Evolutionary conservation across 2,329 filamentous ascomycete genomes (phyloP), one percentile per base, ranked within the genome.

Genomic region (Pseudophaeomoniella oleicola): DNA sequence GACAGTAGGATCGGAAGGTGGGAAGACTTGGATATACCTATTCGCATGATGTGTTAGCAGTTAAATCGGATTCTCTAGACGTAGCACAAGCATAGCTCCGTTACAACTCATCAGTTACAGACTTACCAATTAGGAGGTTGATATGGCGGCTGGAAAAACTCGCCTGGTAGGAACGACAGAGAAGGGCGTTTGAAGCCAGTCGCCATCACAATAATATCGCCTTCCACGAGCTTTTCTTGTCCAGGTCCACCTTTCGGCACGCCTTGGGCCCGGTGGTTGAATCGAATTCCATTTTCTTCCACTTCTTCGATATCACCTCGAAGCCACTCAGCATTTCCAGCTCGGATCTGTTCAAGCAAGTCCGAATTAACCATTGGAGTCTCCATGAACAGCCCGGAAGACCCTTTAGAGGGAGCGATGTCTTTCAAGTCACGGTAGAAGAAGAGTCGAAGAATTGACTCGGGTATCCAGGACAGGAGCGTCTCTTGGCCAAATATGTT

Each of bases 311-410:
- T 84, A 49, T 92, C 85, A 39, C 84, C 82, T 10, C 84, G 77
- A 1, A 90, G 61, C 85, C 85, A 92, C 42, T 78, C 71, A 0
- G 81, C 82, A 44, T 73, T 69, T 9, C 81, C 81, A 1, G 64
- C 59, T 13, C 84, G 78, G 19, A 92, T 71, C 47, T 81, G 78
- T 34, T 81, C 65, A 57, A 93, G 79, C 1, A 92, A 71, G 32
- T 86, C 77, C 12, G 77, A 80, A 56, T 90, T 92, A 16, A 90
- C 81, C 81, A 90, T 88, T 1, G 84, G 84, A 0, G 84, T 92
- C 36, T 82, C 79, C 17, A 71, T 85, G 54, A 85, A 92, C n/a
- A 90, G 60, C 5, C 82, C 82, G 12, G 14, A 16, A 9, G 32
- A 34, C 19, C 43, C 41, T 16, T 71, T 63, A 2, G 70, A 60